Conservation (phyloP, 2,329 filamentous ascomycete species). For the Stagonosporopsis cucurbitacearum region DNA sequence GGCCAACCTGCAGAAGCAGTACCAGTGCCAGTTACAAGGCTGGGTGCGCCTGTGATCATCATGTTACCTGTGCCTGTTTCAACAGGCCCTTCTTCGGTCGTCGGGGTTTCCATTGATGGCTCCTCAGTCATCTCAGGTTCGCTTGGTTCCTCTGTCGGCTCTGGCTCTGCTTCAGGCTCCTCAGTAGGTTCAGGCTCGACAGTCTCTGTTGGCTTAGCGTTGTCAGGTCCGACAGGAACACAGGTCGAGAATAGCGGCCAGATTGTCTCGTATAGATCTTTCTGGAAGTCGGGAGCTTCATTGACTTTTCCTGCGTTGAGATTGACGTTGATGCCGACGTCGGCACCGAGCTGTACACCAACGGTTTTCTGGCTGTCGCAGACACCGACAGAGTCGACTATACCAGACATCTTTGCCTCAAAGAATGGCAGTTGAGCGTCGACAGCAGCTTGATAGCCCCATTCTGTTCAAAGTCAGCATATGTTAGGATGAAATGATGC, state of each 20-base stretch:
- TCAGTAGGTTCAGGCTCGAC: conserved; percentile 14
- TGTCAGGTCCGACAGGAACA: conserved; percentile 25
- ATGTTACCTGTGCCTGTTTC: conserved; percentile 14
- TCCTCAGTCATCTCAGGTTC: conserved; percentile 14
- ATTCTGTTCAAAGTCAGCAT: conserved; percentile 15
- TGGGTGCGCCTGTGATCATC: conserved; percentile 12
- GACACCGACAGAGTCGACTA: conserved; percentile 22
- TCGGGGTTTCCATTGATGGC: conserved; percentile 3
- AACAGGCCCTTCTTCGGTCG: background rate
- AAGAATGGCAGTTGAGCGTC: conserved; percentile 32
- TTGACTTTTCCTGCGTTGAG: conserved; percentile 31
- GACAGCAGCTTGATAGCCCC: conserved; percentile 31
- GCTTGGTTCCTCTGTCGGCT: conserved; percentile 6
- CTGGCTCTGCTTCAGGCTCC: conserved; percentile 14
- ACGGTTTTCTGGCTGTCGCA: conserved; percentile 27
- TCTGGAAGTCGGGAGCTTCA: conserved; percentile 22
- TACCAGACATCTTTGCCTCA: conserved; percentile 23
- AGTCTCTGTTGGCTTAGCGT: conserved; percentile 19
- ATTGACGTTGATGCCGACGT: conserved; percentile 32
- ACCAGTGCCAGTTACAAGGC: conserved; percentile 12
- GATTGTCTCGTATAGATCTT: conserved; percentile 27
- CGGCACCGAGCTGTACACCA: conserved; percentile 22
- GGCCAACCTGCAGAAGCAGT: conserved; percentile 18
- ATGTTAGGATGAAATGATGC: no score
- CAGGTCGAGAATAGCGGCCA: conserved; percentile 33